These are phyloP conservation scores for Suillus hirtellus DNA, from an alignment of 768 basidiomycete genomes.

Conservation along the genomic window DNA sequence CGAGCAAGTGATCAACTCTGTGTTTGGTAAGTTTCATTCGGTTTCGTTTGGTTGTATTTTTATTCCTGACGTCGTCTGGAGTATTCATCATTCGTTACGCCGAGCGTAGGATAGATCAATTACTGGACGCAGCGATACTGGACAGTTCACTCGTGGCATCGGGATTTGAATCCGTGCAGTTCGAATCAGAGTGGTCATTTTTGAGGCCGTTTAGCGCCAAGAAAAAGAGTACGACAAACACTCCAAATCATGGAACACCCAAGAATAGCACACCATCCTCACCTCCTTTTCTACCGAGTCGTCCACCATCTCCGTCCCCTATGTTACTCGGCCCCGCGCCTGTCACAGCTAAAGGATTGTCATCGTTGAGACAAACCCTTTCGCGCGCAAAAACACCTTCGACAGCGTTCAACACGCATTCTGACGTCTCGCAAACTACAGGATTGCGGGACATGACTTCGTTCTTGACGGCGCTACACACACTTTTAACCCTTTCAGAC, in stretches of 20 bases:
- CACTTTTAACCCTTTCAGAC: slow-evolving; percentile 80
- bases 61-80: slow-evolving; percentile 31
- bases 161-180: slow-evolving; percentile 81
- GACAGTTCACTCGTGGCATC: slow-evolving; percentile 79
- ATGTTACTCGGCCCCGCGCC: slow-evolving; percentile 43
- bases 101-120: slow-evolving; percentile 83
- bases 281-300: slow-evolving; percentile 48
- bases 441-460: slow-evolving; percentile 63
- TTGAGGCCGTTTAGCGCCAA: slow-evolving; percentile 70
- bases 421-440: slow-evolving; percentile 42
- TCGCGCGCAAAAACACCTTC: slow-evolving; percentile 50
- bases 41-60: slow-evolving; percentile 10
- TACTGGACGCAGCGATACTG: slow-evolving; percentile 80
- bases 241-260: slow-evolving; percentile 30
- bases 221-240: slow-evolving; percentile 44
- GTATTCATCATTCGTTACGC: slow-evolving; percentile 95
- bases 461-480: slow-evolving; percentile 84
- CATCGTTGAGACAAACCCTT: slow-evolving; percentile 69
- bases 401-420: slow-evolving; percentile 50
- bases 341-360: slow-evolving; percentile 54
- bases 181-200: slow-evolving; percentile 96
- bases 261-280: slow-evolving; percentile 42
- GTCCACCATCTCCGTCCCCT: slow-evolving; percentile 55
- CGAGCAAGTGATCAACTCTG: slow-evolving; percentile 91
- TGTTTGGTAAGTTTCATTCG: slow-evolving; percentile 65